Percentiles rank a stretch among this genome's conserved stretches.
Evolutionary conservation across 805 yeast genomes (phyloP).

Genomic region (Hanseniaspora clermontiae): DNA sequence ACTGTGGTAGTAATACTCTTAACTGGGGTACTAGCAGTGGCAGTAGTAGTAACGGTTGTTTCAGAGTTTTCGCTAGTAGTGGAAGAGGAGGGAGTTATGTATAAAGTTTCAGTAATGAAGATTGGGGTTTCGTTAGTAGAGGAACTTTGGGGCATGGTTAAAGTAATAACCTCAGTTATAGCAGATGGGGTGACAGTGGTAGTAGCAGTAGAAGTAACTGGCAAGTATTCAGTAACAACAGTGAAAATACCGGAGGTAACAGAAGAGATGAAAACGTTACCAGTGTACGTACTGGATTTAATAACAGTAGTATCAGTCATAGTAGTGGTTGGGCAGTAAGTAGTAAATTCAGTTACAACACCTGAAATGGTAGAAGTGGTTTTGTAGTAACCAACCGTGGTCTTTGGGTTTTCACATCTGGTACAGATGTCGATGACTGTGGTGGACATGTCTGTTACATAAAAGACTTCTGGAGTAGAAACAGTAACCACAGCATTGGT

Average conservation of each 20-base stretch:
- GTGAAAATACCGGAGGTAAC: slow-evolving; percentile 15
- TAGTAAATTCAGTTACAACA: slow-evolving; percentile 13
- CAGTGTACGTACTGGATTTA: slow-evolving; percentile 13
- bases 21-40: neutral
- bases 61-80: neutral
- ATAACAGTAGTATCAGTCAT: slow-evolving; percentile 9
- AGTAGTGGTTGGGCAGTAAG: slow-evolving; percentile 13
- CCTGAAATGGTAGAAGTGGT: slow-evolving; percentile 10
- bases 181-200: slow-evolving; percentile 1
- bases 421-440: slow-evolving; percentile 14
- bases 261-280: slow-evolving; percentile 14
- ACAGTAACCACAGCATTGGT: neutral
- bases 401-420: slow-evolving; percentile 11
- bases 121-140: slow-evolving; percentile 9
- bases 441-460: slow-evolving; percentile 14
- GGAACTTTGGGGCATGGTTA: neutral
- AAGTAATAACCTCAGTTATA: neutral
- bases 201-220: slow-evolving; percentile 12
- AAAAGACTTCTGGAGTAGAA: slow-evolving; percentile 4
- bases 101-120: neutral
- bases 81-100: neutral
- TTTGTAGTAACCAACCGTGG: slow-evolving; percentile 13
- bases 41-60: neutral
- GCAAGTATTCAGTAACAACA: slow-evolving; percentile 17
- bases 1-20: neutral